Evolutionary conservation across 2,329 filamentous ascomycete genomes (phyloP).

Genomic region (Westerdykella aurantiaca): DNA sequence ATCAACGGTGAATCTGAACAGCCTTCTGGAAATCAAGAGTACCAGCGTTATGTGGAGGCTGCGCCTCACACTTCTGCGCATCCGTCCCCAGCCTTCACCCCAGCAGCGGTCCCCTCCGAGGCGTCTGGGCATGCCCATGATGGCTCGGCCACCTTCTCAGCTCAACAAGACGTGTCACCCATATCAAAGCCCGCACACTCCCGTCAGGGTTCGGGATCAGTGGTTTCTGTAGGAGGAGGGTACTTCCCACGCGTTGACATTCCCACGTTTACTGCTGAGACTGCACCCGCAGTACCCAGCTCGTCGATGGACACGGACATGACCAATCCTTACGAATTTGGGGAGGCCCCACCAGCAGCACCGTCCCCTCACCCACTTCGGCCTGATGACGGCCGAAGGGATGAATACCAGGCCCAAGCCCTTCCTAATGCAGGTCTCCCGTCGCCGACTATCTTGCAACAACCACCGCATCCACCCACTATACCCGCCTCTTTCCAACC

Average conservation of each 20-base stretch:
- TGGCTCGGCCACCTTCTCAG: slow-evolving; percentile 13
- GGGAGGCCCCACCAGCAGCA: slow-evolving; percentile 12
- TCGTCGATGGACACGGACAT: slow-evolving; percentile 26
- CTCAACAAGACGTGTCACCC: slow-evolving; percentile 50
- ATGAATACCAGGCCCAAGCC: slow-evolving; percentile 32
- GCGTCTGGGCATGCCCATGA: slow-evolving; percentile 15
- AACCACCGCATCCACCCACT: slow-evolving; percentile 14
- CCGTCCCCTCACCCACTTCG: slow-evolving; percentile 20
- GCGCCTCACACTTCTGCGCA: slow-evolving; percentile 52
- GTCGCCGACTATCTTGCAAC: slow-evolving; percentile 8
- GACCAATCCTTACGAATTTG: slow-evolving; percentile 15
- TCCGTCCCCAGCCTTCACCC: slow-evolving; percentile 36
- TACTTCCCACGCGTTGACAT: slow-evolving; percentile 51
- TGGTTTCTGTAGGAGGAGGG: slow-evolving; percentile 45
- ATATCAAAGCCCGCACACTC: slow-evolving; percentile 42
- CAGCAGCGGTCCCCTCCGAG: slow-evolving; percentile 30
- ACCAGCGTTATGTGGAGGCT: slow-evolving; percentile 55
- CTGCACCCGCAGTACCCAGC: slow-evolving; percentile 27
- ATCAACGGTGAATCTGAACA: slow-evolving; percentile 38
- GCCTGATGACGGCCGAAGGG: slow-evolving; percentile 22
- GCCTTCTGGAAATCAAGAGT: slow-evolving; percentile 14
- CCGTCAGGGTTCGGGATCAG: slow-evolving; percentile 40
- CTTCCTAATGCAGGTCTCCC: slow-evolving; percentile 31
- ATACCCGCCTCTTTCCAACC: slow-evolving; percentile 14
- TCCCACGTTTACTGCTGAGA: slow-evolving; percentile 42